These are phyloP conservation scores for Theileria orientalis DNA, from an alignment of 169 alveolate genomes.

Conservation along the genomic window DNA sequence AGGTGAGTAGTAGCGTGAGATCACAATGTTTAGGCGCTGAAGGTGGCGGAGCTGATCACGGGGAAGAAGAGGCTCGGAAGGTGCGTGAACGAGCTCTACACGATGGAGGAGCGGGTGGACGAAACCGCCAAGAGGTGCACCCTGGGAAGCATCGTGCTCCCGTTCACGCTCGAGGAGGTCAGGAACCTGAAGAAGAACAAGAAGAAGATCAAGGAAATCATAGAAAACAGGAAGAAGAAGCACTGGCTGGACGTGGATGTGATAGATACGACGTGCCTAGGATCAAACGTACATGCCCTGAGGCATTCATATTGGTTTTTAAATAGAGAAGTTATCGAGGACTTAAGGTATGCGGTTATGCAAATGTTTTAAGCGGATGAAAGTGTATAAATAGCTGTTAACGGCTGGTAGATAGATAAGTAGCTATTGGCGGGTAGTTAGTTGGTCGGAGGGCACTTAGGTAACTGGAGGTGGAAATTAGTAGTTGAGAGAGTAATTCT, in stretches of 20 bases:
- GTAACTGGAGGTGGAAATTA: not conserved
- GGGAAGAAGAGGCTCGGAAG: conserved; percentile 34
- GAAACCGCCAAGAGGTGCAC: conserved; percentile 3
- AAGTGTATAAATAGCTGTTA: not conserved
- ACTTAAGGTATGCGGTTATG: conserved; percentile 51
- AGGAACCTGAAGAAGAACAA: not conserved
- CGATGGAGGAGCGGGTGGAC: conserved; percentile 11
- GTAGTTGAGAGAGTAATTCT: not conserved
- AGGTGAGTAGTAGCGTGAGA: not conserved
- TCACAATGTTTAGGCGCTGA: conserved; percentile 6
- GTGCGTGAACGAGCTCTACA: conserved; percentile 23
- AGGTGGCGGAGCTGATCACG: conserved; percentile 27
- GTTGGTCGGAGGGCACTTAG: too few species aligned
- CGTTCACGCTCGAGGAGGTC: conserved; percentile 22
- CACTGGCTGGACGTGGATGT: conserved; percentile 84
- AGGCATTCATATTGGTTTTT: conserved; percentile 74
- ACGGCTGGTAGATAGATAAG: not conserved
- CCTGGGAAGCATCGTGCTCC: conserved; percentile 16
- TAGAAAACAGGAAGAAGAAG: conserved; percentile 19
- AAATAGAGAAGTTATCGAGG: conserved; percentile 79
- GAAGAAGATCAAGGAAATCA: conserved; percentile 14
- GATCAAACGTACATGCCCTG: conserved; percentile 64
- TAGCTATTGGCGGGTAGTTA: not conserved
- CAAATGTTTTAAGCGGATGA: not conserved
- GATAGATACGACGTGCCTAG: conserved; percentile 81